Evolutionary conservation across 768 basidiomycete species (phyloP), one percentile per base, ranked within the genome.

Genomic region (Boletus vinaceobasis): DNA sequence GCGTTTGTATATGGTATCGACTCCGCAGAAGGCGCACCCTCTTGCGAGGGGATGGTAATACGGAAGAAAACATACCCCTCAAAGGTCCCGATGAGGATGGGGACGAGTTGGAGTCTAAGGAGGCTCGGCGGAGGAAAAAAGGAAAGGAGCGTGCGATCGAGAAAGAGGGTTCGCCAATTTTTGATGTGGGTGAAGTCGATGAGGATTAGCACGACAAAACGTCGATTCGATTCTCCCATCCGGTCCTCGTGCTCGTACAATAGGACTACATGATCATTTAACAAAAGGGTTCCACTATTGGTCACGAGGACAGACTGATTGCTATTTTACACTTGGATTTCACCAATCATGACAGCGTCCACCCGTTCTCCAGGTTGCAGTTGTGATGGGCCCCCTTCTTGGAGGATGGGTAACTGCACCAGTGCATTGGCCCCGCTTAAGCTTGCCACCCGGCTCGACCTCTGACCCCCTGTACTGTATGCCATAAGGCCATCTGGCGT

Each of bases 381-480:
- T 29, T 64, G 67, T 19, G 64, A 64, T n/a, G 68, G 69, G 11
- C 70, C 72, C 8, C 65, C 62, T 7, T 72, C 67, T 42, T 59
- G 68, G 48, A 69, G 58, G 32, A 75, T 68, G 3, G 91, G 92
- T 21, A 94, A 66, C 21, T 86, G 77, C 1, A 88, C 82, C 40
- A 95, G 72, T 2, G 85, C 92, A 66, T 94, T 93, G 15, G 91
- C 90, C 2, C 86, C 87, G 39, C 79, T 84, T 46, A 96, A 63
- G 60, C 91, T 93, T 13, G 87, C 87, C 5, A 88, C 86, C 23
- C 90, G 77, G 63, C 88, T 90, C 17, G 91, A 93, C 7, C 92
- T 76, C 66, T 96, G 93, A 0, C 91, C 90, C 23, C 93, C 93
- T 0, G 93, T 95, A 51, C 87, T 92, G 59, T 76, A 81, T 2